Evolutionary conservation across 2,329 filamentous ascomycete genomes (phyloP).

Genomic region (Beauveria australis): DNA sequence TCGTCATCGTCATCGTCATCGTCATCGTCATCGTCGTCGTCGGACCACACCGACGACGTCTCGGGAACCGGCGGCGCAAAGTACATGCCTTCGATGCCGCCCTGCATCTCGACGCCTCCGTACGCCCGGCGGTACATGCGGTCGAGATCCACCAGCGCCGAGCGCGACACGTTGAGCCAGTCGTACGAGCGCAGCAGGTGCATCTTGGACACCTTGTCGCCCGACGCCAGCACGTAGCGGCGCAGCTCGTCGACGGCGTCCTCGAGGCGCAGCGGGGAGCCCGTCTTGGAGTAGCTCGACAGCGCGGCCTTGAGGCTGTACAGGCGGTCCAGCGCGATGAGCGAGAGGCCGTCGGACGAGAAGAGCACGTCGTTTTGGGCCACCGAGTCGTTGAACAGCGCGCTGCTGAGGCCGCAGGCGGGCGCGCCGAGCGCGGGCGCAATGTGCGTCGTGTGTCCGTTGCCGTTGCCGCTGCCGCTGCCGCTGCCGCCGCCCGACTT

Average conservation of each 20-base stretch:
- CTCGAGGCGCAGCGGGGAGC: conserved; percentile 39
- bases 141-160: conserved; percentile 45
- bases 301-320: conserved; percentile 58
- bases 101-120: conserved; percentile 36
- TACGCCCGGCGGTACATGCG: conserved; percentile 49
- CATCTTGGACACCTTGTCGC: conserved; percentile 39
- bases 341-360: conserved; percentile 48
- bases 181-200: conserved; percentile 48
- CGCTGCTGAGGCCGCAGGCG: conserved; percentile 37
- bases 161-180: conserved; percentile 44
- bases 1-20: conserved; percentile 4
- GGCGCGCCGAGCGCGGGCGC: conserved; percentile 37
- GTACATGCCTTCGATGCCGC: conserved; percentile 37
- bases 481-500: not conserved
- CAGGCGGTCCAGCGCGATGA: conserved; percentile 52
- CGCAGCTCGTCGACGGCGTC: conserved; percentile 56
- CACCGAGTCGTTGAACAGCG: conserved; percentile 48
- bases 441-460: not conserved
- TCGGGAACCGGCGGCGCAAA: not conserved
- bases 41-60: not conserved
- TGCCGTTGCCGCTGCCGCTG: too few species aligned
- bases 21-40: not conserved
- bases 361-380: conserved; percentile 55
- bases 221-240: conserved; percentile 47
- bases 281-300: conserved; percentile 44